Percentiles rank a stretch among this genome's conserved stretches.
Conservation (phyloP, 129 eudicot species). For the Escallonia rubra region DNA sequence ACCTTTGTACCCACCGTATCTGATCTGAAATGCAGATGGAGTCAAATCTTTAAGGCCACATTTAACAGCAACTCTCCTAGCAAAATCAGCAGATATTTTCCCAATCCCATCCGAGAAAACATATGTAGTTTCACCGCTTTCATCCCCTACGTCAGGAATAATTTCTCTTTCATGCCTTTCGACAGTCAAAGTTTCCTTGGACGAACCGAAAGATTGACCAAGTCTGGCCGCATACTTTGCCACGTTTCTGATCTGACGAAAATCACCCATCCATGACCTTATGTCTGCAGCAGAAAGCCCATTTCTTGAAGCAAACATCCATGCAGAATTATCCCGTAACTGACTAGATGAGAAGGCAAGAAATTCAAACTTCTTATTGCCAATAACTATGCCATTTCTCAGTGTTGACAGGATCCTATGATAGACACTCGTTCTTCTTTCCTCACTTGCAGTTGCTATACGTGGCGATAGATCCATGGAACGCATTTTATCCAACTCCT, state of each 20-base stretch:
- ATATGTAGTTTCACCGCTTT: conserved; percentile 24
- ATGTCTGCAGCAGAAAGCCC: conserved; percentile 47
- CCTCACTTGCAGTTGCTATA: conserved; percentile 16
- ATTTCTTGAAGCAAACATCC: conserved; percentile 77
- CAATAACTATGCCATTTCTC: conserved; percentile 57
- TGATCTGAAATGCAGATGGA: conserved; percentile 78
- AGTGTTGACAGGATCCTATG: conserved; percentile 52
- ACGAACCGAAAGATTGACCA: conserved; percentile 83
- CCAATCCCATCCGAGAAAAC: conserved; percentile 93
- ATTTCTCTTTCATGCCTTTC: conserved; percentile 39
- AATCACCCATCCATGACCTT: conserved; percentile 76
- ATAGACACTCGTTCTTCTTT: conserved; percentile 44
- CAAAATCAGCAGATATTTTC: conserved; percentile 69
- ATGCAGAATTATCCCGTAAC: conserved; percentile 73
- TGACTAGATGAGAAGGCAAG: conserved; percentile 93
- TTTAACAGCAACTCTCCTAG: conserved; percentile 48
- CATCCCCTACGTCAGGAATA: conserved; percentile 42
- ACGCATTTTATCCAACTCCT: conserved; percentile 61
- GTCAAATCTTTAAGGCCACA: conserved; percentile 39
- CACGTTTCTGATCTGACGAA: conserved; percentile 56
- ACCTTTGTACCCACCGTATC: conserved; percentile 87
- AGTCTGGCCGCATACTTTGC: conserved; percentile 95
- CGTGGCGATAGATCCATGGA: conserved; percentile 75
- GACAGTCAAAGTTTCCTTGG: conserved; percentile 71
- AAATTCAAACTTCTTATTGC: conserved; percentile 66